Evolutionary conservation across 2,329 filamentous ascomycete genomes (phyloP), one percentile per base, ranked within the genome.

Genomic region (Verticillium dahliae): DNA sequence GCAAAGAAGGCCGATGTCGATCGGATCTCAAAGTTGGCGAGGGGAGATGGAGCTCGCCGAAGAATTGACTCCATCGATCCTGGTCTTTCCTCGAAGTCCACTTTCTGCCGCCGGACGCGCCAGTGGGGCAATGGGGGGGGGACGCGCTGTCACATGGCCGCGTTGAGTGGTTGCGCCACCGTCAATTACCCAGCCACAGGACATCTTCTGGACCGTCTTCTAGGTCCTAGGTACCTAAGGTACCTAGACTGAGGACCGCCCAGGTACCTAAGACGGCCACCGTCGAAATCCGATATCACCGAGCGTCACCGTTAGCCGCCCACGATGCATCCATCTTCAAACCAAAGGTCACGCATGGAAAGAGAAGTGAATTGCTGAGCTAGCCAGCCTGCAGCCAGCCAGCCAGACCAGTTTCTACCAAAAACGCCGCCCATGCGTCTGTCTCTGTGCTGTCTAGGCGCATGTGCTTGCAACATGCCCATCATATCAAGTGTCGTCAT

Each of bases 61-160:
- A 35, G 45, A 50, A 50, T 50, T 50, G 45, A n/a, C 3, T 9
- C 45, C 18, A 18, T 50, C 39, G 15, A 7, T 45, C 18, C 5
- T 9, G 11, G n/a, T n/a, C 5, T 10, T 50, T 22, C 45, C 13
- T 50, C 14, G 4, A 14, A 4, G 37, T 41, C 45, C 35, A 37
- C 35, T 37, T 37, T 37, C 18, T 22, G 11, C 54, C 34, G 50
- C 3, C 15, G 33, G 54, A 56, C 54, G 54, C 54, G 54, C 56
- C 35, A 45, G 22, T 58, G 56, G 35, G 56, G 56, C 27, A 33
- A 2, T 2, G 27, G 27, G 27, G 27, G 27, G 27, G 27, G 3
- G 33, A 59, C 58, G 58, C 58, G 58, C 58, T 54, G 58, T 59
- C 41, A 59, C 58, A 54, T 58, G 56, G 37, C 27, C 14, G 35